Evolutionary conservation across 2,329 filamentous ascomycete genomes (phyloP).

Genomic region (Aspergillus carbonarius): DNA sequence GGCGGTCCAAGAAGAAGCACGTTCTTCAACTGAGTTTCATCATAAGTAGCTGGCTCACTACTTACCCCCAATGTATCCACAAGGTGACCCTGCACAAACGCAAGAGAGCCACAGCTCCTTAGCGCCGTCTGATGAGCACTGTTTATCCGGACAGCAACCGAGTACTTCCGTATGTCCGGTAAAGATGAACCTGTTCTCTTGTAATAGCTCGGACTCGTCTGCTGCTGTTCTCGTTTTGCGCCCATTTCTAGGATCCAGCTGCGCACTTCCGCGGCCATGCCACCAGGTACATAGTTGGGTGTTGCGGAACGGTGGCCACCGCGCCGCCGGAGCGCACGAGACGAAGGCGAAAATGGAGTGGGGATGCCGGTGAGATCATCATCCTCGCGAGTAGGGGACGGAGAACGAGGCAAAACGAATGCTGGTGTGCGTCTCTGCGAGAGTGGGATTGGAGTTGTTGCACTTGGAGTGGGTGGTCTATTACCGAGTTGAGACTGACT

Average conservation of each 20-base stretch:
- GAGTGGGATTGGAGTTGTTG: slow-evolving; percentile 15
- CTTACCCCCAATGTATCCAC: neutral
- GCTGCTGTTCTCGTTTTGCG: slow-evolving; percentile 28
- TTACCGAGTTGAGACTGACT: slow-evolving; percentile 13
- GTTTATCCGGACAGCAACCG: slow-evolving; percentile 18
- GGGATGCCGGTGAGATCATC: slow-evolving; percentile 22
- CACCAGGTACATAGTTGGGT: slow-evolving; percentile 34
- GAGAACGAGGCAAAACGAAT: slow-evolving; percentile 41
- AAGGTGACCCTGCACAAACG: slow-evolving; percentile 21
- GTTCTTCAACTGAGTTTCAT: neutral
- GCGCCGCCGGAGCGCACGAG: slow-evolving; percentile 30
- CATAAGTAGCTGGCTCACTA: slow-evolving; percentile 1
- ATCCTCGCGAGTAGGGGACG: slow-evolving; percentile 26
- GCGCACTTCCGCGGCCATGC: slow-evolving; percentile 43
- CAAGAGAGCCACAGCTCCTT: slow-evolving; percentile 27
- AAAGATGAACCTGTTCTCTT: neutral
- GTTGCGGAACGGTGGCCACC: slow-evolving; percentile 25
- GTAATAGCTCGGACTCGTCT: neutral
- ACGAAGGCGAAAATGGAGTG: slow-evolving; percentile 39
- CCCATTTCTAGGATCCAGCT: slow-evolving; percentile 43
- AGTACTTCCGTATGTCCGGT: slow-evolving; percentile 15
- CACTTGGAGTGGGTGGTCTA: neutral
- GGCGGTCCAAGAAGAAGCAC: slow-evolving; percentile 32
- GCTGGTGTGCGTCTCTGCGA: slow-evolving; percentile 20
- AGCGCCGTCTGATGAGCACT: slow-evolving; percentile 18